phyloP scores from a whole-genome alignment of 2,329 filamentous ascomycete genomes.

The Sordariomycetes sp. region DNA sequence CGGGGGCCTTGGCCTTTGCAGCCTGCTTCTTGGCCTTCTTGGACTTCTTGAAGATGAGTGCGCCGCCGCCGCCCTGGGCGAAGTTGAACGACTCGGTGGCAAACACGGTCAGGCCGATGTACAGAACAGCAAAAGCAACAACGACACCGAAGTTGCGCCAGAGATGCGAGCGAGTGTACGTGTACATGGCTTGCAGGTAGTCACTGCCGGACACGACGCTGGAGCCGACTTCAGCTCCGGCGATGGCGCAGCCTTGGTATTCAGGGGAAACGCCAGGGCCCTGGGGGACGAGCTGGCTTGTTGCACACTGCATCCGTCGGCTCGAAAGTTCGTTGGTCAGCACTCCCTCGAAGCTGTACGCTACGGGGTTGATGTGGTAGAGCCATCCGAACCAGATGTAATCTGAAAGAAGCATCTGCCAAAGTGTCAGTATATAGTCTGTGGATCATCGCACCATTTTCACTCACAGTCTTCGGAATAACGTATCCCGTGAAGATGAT shows the following conservation, averaged over 20 bases:
- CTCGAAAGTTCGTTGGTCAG: constrained; percentile 44
- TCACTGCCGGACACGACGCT: constrained; percentile 37
- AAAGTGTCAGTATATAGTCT: too few species aligned
- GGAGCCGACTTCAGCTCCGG: constrained; percentile 40
- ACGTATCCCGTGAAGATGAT: constrained; percentile 59
- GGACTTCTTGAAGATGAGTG: constrained; percentile 63
- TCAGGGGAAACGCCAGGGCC: constrained; percentile 27
- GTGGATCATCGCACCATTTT: too few species aligned
- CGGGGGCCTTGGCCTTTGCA: constrained; percentile 9
- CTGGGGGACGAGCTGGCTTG: constrained; percentile 34
- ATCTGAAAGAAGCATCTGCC: constrained; percentile 35
- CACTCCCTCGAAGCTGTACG: constrained; percentile 56
- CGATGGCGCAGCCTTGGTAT: constrained; percentile 45
- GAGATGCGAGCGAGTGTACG: constrained; percentile 44
- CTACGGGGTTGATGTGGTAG: constrained; percentile 53
- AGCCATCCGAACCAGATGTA: constrained; percentile 68
- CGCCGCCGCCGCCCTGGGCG: constrained; percentile 52
- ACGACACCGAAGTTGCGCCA: constrained; percentile 70
- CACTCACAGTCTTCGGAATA: constrained; percentile 46
- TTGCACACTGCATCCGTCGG: constrained; percentile 38
- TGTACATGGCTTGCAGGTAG: constrained; percentile 43
- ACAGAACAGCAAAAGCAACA: constrained; percentile 63
- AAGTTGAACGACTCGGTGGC: constrained; percentile 61
- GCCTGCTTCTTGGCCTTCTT: constrained; percentile 44
- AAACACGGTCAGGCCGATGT: constrained; percentile 60